Conservation (phyloP, 768 basidiomycete genomes). For the Suillus ampliporus region DNA sequence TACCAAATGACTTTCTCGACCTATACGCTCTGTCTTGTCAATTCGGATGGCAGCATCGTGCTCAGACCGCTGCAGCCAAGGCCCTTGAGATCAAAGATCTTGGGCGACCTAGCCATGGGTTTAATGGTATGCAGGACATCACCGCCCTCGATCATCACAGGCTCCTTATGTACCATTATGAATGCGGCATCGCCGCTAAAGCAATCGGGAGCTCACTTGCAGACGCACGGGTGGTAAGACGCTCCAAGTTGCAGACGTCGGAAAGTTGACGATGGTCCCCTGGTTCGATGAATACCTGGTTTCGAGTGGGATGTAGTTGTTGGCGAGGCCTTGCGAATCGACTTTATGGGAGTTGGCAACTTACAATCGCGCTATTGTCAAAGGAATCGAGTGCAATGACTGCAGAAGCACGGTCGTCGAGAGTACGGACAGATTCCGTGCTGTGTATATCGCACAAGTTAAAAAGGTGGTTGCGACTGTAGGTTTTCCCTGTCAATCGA, state of each 20-base stretch:
- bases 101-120: conserved; percentile 22
- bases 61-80: conserved; percentile 25
- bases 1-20: conserved; percentile 23
- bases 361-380: neutral
- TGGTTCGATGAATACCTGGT: conserved; percentile 5
- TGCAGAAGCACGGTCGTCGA: neutral
- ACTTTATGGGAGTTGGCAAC: neutral
- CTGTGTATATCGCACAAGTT: conserved; percentile 2
- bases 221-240: too few relatives aligned
- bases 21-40: conserved; percentile 35
- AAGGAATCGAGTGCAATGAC: neutral
- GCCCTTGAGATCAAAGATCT: conserved; percentile 26
- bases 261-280: too few relatives aligned
- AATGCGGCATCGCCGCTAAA: conserved; percentile 36
- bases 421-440: neutral
- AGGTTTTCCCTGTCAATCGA: neutral
- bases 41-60: conserved; percentile 24
- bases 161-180: conserved; percentile 46
- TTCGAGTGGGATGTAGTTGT: conserved; percentile 2
- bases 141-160: conserved; percentile 47
- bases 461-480: neutral
- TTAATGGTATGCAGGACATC: conserved; percentile 46
- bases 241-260: too few relatives aligned
- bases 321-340: neutral
- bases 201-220: conserved; percentile 7